Evolutionary conservation across 1,284 basidiomycete genomes (phyloP).

Genomic region (Puccinia horiana): DNA sequence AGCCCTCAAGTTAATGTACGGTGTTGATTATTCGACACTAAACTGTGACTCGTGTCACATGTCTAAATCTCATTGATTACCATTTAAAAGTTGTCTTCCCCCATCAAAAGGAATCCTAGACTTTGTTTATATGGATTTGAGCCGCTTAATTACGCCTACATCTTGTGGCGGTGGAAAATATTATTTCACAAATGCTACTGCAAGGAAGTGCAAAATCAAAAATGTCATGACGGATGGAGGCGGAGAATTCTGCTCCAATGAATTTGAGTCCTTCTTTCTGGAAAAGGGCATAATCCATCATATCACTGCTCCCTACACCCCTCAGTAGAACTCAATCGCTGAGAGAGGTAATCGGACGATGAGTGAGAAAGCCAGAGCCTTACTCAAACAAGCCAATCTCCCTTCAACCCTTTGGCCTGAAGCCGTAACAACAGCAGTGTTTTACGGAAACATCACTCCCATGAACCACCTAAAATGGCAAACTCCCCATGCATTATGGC

Average conservation of each 20-base stretch:
- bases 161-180: neutral
- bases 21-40: neutral
- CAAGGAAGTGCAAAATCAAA: neutral
- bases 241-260: neutral
- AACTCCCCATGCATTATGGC: neutral
- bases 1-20: neutral
- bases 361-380: constrained; percentile 53
- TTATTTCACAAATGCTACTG: constrained; percentile 1
- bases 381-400: constrained; percentile 55
- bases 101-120: neutral
- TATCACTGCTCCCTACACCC: no score
- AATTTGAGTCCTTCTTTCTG: neutral
- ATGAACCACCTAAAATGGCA: neutral
- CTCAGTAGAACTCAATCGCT: no score
- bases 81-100: neutral
- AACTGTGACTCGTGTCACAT: neutral
- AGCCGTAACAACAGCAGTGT: constrained; percentile 56
- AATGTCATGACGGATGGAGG: neutral
- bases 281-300: neutral
- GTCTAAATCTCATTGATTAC: constrained; percentile 1
- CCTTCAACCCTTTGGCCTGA: constrained; percentile 58
- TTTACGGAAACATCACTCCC: constrained; percentile 56
- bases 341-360: constrained; percentile 56
- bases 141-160: neutral
- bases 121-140: constrained; percentile 1